Conservation (phyloP, 129 eudicot genomes). For the Flaveria robusta region DNA sequence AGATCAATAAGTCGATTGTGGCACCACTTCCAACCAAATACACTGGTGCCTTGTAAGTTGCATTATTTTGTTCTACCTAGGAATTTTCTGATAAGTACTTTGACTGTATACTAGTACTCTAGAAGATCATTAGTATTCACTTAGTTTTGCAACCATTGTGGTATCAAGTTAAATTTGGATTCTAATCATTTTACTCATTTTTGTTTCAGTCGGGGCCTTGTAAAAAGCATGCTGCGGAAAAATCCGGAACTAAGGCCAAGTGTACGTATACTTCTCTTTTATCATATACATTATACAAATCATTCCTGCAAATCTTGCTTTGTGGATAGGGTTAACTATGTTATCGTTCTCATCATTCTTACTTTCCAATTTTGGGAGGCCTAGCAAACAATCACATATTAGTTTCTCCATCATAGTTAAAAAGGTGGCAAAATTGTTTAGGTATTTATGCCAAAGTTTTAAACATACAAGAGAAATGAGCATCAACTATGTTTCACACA, state of each 20-base stretch:
- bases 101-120: neutral
- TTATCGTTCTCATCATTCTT: neutral
- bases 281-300: conserved; percentile 13
- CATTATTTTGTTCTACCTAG: conserved; percentile 5
- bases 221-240: conserved; percentile 94
- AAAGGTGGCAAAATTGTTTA: neutral
- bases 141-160: too few relatives aligned
- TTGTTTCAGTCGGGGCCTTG: conserved; percentile 74
- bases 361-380: conserved; percentile 2
- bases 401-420: neutral
- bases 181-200: conserved; percentile 20
- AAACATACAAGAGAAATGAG: neutral
- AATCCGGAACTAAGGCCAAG: conserved; percentile 94
- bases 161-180: neutral
- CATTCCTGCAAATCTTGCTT: conserved; percentile 15
- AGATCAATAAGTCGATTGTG: conserved; percentile 83
- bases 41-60: conserved; percentile 82
- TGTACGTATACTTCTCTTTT: conserved; percentile 48
- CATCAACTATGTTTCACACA: neutral
- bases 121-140: too few relatives aligned
- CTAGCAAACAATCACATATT: conserved; percentile 1
- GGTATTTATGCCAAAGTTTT: neutral
- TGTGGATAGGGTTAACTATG: conserved; percentile 5
- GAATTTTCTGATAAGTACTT: conserved; percentile 6
- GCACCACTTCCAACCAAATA: conserved; percentile 94